phyloP scores from a whole-genome alignment of 306 rosid genomes.

The Canavalia gladiata region DNA sequence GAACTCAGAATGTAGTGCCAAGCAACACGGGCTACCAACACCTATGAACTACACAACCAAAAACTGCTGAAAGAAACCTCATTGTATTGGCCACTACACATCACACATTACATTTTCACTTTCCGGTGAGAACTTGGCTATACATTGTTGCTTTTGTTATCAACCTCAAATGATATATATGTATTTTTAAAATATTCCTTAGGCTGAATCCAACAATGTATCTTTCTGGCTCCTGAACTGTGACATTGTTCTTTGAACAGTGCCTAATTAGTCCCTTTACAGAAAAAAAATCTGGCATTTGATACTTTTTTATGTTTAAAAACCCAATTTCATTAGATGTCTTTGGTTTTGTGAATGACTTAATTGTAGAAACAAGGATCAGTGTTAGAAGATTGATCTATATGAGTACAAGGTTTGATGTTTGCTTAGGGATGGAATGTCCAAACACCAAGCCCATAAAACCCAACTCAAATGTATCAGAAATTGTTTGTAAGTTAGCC shows the following conservation, averaged over 20 bases:
- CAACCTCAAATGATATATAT: background rate
- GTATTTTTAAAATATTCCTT: background rate
- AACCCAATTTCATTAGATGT: background rate
- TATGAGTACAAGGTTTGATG: constrained; percentile 36
- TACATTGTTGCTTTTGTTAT: background rate
- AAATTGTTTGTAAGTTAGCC: constrained; percentile 63
- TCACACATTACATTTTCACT: background rate
- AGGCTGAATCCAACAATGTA: background rate
- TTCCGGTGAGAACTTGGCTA: constrained; percentile 4
- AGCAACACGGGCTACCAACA: background rate
- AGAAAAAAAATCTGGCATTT: background rate
- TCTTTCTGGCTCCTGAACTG: no score
- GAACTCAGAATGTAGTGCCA: constrained; percentile 16
- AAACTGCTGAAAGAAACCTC: background rate
- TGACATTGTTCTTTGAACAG: no score
- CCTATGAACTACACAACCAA: no score
- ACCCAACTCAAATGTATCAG: constrained; percentile 65
- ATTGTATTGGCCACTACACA: background rate
- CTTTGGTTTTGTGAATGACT: background rate
- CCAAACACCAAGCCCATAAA: constrained; percentile 55
- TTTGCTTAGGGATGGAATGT: constrained; percentile 53
- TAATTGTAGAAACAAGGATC: constrained; percentile 24
- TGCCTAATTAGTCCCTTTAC: background rate
- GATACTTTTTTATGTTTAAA: background rate
- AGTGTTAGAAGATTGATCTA: constrained; percentile 26